A percentile compares a stretch with the other conserved stretches of the same genome.
phyloP scores from a whole-genome alignment of 2,329 filamentous ascomycete species.

The Calonectria honghensis region DNA sequence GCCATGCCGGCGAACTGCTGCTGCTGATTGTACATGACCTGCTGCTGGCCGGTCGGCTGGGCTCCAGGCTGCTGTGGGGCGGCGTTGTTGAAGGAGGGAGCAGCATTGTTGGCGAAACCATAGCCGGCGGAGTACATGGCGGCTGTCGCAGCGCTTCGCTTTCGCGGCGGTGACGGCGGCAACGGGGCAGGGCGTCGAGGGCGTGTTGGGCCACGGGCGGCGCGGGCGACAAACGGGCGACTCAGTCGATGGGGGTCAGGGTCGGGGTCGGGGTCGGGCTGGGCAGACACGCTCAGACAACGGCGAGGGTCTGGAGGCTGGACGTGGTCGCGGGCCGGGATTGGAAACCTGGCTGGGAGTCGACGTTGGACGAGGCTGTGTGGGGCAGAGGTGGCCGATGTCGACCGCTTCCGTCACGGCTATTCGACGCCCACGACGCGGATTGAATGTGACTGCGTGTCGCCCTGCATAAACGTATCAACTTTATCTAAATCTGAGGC shows the following conservation, averaged over 20 bases:
- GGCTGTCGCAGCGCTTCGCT: constrained; percentile 41
- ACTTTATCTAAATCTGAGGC: constrained; percentile 33
- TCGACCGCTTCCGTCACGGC: constrained; percentile 48
- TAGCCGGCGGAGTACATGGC: constrained; percentile 74
- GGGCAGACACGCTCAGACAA: constrained; percentile 47
- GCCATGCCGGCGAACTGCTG: constrained; percentile 74
- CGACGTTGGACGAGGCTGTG: constrained; percentile 51
- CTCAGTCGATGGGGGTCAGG: constrained; percentile 35
- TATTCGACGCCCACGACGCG: constrained; percentile 48
- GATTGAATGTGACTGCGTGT: constrained; percentile 43
- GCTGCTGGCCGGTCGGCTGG: constrained; percentile 67
- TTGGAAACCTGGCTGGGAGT: constrained; percentile 50
- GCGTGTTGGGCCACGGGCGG: constrained; percentile 49
- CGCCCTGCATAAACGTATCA: constrained; percentile 46
- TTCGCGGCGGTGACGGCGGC: constrained; percentile 40
- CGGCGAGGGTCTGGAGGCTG: constrained; percentile 49
- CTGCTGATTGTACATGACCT: constrained; percentile 76
- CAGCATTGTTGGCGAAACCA: constrained; percentile 71
- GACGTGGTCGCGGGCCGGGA: constrained; percentile 54
- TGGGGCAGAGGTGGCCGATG: constrained; percentile 48
- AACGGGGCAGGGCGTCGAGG: constrained; percentile 31
- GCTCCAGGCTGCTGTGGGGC: constrained; percentile 62
- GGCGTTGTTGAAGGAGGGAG: constrained; percentile 70
- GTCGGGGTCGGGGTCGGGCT: constrained; percentile 37
- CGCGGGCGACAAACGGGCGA: constrained; percentile 39